Base-by-base conservation (phyloP, 2,329 filamentous ascomycete species). In the Ophiostoma piceae region DNA sequence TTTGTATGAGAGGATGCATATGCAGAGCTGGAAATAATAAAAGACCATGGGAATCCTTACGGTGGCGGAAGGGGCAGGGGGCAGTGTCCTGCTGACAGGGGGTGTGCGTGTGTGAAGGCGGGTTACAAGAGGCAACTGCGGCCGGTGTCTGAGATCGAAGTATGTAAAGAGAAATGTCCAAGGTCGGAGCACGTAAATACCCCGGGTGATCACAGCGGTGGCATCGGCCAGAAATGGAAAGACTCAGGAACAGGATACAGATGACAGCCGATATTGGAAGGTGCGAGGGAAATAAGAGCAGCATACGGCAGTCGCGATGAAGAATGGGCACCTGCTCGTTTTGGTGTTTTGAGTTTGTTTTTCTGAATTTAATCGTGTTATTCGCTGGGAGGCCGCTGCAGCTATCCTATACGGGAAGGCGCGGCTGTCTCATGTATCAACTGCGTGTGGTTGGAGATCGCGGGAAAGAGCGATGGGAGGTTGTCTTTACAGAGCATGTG, bases 71-170 rank as follows among this genome's bases (percentile, higher is more conserved):
- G 51, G 22, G 26, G 57, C 22, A 32, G 57, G 57, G 54, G 57
- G 57, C 57, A 62, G 57, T 62, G 57, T 62, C 57, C 57, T 62
- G 57, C 57, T 62, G 57, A 62, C 57, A 32, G 11, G 57, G 51
- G 51, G 51, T 29, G 51, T 29, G 22, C 12, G 51, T 57, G n/a
- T 5, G 22, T 47, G 22, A 57, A 57, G 16, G 51, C 22, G 22
- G 51, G 51, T 29, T 26, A 12, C 22, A n/a, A 37, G 60, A 37
- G 29, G 16, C 14, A 19, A 37, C 32, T 65, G 62, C 62, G 35
- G 62, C n/a, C 35, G n/a, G 35, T 39, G 62, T 39, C 60, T 37
- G 60, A 29, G 60, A 37, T 37, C 16, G 14, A 41, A n/a, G 35
- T 39, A 16, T n/a, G 3, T 4, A 2, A 47, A 47, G 16, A 16